Evolutionary conservation across 139 green algal genomes (phyloP).

Genomic region (Chloropicon primus): DNA sequence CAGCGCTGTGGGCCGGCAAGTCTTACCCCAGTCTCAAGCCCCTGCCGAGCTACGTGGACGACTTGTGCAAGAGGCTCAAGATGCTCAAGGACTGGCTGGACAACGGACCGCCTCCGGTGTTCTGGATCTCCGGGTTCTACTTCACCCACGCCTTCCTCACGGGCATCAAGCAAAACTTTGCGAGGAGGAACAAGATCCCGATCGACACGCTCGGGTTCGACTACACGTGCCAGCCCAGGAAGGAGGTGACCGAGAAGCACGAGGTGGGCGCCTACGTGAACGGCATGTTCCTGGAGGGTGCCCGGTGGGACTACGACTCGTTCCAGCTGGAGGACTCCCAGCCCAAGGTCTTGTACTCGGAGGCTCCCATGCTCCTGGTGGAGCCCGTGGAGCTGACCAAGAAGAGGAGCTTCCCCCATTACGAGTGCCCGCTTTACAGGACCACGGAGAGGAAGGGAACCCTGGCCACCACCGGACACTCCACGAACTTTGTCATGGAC

Average conservation of each 20-base stretch:
- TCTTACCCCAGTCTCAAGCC: conserved; percentile 20
- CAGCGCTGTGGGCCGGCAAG: conserved; percentile 16
- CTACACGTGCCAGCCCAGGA: background rate
- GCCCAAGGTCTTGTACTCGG: conserved; percentile 3
- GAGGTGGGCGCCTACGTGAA: background rate
- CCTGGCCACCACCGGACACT: conserved; percentile 65
- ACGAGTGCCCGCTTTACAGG: conserved; percentile 65
- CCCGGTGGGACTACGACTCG: background rate
- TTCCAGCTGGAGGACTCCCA: conserved; percentile 15
- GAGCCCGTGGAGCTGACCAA: background rate
- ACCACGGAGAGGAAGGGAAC: conserved; percentile 54
- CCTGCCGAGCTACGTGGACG: conserved; percentile 17
- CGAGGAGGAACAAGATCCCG: background rate
- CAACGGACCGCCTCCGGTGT: conserved; percentile 34
- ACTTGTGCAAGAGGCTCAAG: conserved; percentile 14
- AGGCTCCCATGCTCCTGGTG: background rate
- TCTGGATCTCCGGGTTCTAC: conserved; percentile 74
- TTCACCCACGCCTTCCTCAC: conserved; percentile 56
- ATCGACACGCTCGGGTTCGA: background rate
- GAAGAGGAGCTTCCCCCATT: conserved; percentile 33
- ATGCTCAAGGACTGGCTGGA: conserved; percentile 34
- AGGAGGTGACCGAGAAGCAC: background rate
- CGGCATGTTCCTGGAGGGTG: background rate
- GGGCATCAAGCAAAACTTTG: conserved; percentile 19
- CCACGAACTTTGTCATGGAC: conserved; percentile 71